These are phyloP conservation scores for Kuraishia floccosa DNA, from an alignment of 805 yeast genomes.

Conservation along the genomic window DNA sequence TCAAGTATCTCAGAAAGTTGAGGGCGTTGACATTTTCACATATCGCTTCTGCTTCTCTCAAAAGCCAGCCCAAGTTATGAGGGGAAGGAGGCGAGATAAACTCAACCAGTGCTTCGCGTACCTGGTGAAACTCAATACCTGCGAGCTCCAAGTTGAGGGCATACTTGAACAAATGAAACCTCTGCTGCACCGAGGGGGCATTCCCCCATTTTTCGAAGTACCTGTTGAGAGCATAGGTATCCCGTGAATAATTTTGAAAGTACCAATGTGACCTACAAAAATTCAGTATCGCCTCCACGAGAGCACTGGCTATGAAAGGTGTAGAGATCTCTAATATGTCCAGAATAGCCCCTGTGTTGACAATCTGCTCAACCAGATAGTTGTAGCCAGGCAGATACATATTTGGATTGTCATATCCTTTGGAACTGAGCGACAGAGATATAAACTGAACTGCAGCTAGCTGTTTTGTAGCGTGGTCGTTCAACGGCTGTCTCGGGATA, in stretches of 20 bases:
- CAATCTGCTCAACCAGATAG: constrained; percentile 23
- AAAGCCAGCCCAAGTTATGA: background rate
- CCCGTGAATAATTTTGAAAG: too few species aligned
- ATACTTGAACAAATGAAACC: constrained; percentile 10
- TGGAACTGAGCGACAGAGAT: constrained; percentile 19
- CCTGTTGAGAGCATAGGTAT: too few species aligned
- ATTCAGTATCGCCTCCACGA: constrained; percentile 28
- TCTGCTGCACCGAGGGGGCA: constrained; percentile 10
- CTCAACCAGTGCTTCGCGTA: constrained; percentile 1
- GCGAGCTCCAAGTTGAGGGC: constrained; percentile 3
- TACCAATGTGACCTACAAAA: constrained; percentile 39
- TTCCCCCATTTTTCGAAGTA: constrained; percentile 23
- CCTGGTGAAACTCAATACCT: constrained; percentile 5
- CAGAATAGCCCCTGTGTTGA: constrained; percentile 25
- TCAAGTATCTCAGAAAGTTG: background rate
- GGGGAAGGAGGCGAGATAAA: background rate
- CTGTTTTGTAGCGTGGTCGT: constrained; percentile 14
- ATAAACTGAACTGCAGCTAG: constrained; percentile 20
- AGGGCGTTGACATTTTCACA: background rate
- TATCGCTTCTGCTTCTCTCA: background rate
- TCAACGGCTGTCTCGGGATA: background rate
- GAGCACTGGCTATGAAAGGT: constrained; percentile 13
- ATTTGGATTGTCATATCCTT: constrained; percentile 20
- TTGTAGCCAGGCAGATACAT: constrained; percentile 25
- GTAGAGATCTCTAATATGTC: constrained; percentile 15